phyloP scores from a whole-genome alignment of 2,329 filamentous ascomycete species.

The Chaetomium strumarium region DNA sequence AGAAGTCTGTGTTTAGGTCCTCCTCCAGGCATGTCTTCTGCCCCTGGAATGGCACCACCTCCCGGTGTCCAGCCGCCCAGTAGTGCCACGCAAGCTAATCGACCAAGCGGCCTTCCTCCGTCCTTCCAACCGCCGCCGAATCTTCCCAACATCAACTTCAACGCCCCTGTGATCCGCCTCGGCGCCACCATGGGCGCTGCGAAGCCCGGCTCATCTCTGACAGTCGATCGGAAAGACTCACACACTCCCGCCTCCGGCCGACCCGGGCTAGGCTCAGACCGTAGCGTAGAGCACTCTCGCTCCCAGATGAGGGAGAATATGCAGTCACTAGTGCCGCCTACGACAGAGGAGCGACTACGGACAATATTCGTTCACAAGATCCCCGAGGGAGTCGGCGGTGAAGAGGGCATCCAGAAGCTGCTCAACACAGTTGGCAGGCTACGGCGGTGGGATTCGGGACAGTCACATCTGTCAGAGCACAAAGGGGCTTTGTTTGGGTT shows the following conservation, averaged over 20 bases:
- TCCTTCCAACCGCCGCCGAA: conserved; percentile 86
- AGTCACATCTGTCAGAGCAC: conserved; percentile 54
- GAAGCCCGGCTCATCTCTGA: conserved; percentile 47
- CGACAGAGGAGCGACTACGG: conserved; percentile 81
- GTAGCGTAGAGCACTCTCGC: conserved; percentile 60
- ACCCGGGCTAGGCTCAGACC: conserved; percentile 54
- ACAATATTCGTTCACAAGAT: conserved; percentile 89
- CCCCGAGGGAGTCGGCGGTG: conserved; percentile 68
- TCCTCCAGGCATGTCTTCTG: conserved; percentile 73
- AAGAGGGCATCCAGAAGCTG: conserved; percentile 73
- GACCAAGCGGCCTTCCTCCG: conserved; percentile 71
- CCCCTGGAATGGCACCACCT: conserved; percentile 73
- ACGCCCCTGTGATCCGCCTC: conserved; percentile 88
- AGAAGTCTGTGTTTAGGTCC: conserved; percentile 44
- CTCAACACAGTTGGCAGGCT: conserved; percentile 71
- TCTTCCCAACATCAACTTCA: conserved; percentile 98
- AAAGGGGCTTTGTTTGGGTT: conserved; percentile 89
- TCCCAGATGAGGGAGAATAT: conserved; percentile 61
- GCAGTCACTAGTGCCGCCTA: conserved; percentile 72
- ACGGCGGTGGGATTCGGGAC: conserved; percentile 76
- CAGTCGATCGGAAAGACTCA: conserved; percentile 41
- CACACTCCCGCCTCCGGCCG: conserved; percentile 39
- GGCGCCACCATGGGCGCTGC: conserved; percentile 60
- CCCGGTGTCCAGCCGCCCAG: conserved; percentile 73
- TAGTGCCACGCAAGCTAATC: conserved; percentile 63